Evolutionary conservation across 345 rosid genomes (phyloP).

Genomic region (Boechera retrofracta): DNA sequence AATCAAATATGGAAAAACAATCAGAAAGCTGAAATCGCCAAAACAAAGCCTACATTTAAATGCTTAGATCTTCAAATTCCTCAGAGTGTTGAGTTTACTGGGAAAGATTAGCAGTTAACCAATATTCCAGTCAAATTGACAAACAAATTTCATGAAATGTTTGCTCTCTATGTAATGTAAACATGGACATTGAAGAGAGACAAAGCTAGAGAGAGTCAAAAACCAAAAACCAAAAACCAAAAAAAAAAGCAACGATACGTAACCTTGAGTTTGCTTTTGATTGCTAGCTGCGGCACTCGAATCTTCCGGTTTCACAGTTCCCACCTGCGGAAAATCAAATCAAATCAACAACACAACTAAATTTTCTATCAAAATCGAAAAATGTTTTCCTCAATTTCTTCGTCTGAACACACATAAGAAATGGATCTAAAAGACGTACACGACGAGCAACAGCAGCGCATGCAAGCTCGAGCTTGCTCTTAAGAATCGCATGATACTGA

Average conservation of each 20-base stretch:
- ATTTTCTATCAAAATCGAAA: neutral
- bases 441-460: constrained; percentile 72
- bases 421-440: constrained; percentile 33
- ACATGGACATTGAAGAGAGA: neutral
- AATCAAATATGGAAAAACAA: neutral
- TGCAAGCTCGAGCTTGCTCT: constrained; percentile 71
- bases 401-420: neutral
- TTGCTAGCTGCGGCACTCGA: constrained; percentile 48
- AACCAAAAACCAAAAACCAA: neutral
- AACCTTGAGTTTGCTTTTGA: constrained; percentile 55
- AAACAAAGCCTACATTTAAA: too few relatives aligned
- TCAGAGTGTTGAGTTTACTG: too few relatives aligned
- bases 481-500: constrained; percentile 67
- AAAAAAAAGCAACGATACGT: constrained; percentile 10
- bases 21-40: neutral
- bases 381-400: constrained; percentile 2
- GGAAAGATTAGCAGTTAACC: too few relatives aligned
- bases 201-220: neutral
- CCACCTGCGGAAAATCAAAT: constrained; percentile 47
- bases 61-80: too few relatives aligned
- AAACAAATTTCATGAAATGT: constrained; percentile 15
- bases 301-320: constrained; percentile 63
- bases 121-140: neutral
- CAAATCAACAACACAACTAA: constrained; percentile 12
- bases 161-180: neutral